Conservation (phyloP, 2,329 filamentous ascomycete genomes). For the Uncinocarpus reesii region DNA sequence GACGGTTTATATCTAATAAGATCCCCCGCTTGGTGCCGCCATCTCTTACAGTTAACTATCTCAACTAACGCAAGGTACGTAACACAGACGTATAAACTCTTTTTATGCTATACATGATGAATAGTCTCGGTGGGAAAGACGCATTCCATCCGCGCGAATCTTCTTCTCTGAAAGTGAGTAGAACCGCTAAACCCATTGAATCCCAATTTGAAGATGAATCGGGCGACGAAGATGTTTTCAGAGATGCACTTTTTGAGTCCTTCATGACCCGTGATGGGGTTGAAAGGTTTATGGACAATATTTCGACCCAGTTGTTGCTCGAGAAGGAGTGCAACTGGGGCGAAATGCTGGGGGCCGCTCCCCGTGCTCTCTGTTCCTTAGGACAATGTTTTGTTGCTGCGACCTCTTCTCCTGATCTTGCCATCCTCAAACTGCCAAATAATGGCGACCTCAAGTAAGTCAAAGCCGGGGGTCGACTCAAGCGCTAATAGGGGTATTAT, state of each 20-base stretch:
- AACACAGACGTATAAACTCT: too few relatives aligned
- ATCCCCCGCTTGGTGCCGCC: not conserved
- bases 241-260: not conserved
- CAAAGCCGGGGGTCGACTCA: too few relatives aligned
- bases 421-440: not conserved
- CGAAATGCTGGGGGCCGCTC: not conserved
- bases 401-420: not conserved
- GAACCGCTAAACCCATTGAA: not conserved
- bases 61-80: too few relatives aligned
- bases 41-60: too few relatives aligned
- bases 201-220: not conserved
- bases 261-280: not conserved
- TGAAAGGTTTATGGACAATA: not conserved
- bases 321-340: not conserved
- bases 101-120: not conserved
- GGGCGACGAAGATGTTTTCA: not conserved
- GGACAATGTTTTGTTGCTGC: not conserved
- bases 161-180: not conserved
- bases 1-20: not conserved
- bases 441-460: not conserved
- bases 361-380: not conserved
- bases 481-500: too few relatives aligned
- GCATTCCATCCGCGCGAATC: too few relatives aligned
- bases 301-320: not conserved
- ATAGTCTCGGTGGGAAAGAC: not conserved